phyloP scores from a whole-genome alignment of 768 basidiomycete species.

The Favolaschia claudopus region DNA sequence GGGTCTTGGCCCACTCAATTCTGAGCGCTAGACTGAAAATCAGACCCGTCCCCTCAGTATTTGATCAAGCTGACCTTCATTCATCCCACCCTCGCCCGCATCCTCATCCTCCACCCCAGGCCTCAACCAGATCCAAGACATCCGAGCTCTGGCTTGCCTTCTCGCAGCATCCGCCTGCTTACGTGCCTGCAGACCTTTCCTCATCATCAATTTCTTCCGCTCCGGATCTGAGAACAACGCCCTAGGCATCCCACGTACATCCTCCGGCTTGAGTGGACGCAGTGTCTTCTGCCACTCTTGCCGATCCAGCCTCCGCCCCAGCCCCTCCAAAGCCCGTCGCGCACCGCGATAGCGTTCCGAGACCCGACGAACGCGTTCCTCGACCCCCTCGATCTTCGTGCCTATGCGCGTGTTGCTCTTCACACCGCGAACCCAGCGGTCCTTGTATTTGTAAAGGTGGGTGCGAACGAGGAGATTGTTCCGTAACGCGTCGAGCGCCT shows the following conservation, averaged over 20 bases:
- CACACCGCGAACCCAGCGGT: slow-evolving; percentile 33
- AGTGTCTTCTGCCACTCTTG: slow-evolving; percentile 1
- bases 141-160: too few species aligned
- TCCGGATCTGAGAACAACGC: slow-evolving; percentile 2
- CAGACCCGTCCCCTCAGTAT: not conserved
- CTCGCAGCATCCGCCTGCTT: not conserved
- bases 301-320: not conserved
- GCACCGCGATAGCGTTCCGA: too few species aligned
- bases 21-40: slow-evolving; percentile 4
- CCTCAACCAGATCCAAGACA: slow-evolving; percentile 5
- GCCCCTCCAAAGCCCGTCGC: too few species aligned
- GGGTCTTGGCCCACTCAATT: slow-evolving; percentile 12
- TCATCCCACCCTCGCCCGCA: not conserved
- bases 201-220: not conserved
- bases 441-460: slow-evolving; percentile 38
- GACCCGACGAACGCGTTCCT: too few species aligned
- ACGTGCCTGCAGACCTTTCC: not conserved
- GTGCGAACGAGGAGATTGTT: slow-evolving; percentile 34
- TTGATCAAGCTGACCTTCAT: not conserved
- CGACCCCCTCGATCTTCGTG: slow-evolving; percentile 24
- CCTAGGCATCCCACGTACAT: slow-evolving; percentile 1
- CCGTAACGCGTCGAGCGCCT: slow-evolving; percentile 34
- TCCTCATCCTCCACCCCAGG: not conserved
- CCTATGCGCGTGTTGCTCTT: slow-evolving; percentile 31
- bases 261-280: not conserved